These are phyloP conservation scores for Glycine latifolia DNA, from an alignment of 306 rosid genomes.

Conservation along the genomic window DNA sequence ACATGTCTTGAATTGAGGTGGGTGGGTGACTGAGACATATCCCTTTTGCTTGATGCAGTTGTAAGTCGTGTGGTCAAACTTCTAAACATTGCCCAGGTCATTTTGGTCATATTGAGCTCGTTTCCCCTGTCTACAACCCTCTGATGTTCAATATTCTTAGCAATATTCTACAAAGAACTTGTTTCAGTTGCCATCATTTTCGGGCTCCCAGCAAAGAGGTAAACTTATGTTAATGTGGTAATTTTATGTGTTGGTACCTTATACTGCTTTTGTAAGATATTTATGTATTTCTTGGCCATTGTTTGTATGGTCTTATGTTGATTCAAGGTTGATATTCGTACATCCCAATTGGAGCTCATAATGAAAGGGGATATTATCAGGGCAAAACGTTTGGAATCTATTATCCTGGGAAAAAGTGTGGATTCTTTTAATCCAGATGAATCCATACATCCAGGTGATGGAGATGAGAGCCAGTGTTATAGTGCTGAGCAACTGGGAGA, in stretches of 20 bases:
- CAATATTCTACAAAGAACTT: slow-evolving; percentile 59
- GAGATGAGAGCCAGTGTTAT: slow-evolving; percentile 37
- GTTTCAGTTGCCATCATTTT: slow-evolving; percentile 73
- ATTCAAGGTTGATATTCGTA: slow-evolving; percentile 64
- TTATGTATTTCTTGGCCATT: slow-evolving; percentile 36
- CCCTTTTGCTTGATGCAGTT: slow-evolving; percentile 63
- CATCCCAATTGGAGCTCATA: slow-evolving; percentile 72
- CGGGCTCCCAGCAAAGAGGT: slow-evolving; percentile 56
- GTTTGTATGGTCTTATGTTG: slow-evolving; percentile 27
- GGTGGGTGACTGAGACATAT: slow-evolving; percentile 19
- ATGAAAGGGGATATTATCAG: slow-evolving; percentile 65
- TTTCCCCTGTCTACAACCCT: slow-evolving; percentile 76
- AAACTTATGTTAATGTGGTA: slow-evolving; percentile 32
- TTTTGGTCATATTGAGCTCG: slow-evolving; percentile 87
- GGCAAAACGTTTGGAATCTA: slow-evolving; percentile 62
- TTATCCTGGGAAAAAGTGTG: neutral
- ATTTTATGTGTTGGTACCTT: neutral
- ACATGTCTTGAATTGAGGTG: slow-evolving; percentile 3
- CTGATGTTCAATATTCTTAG: slow-evolving; percentile 68
- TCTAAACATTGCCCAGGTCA: slow-evolving; percentile 74
- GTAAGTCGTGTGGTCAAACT: slow-evolving; percentile 72
- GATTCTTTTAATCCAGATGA: slow-evolving; percentile 22
- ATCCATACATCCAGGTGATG: slow-evolving; percentile 37
- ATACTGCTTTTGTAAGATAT: neutral
- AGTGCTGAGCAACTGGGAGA: slow-evolving; percentile 46